Evolutionary conservation across 257 asterid species (phyloP).

Genomic region (Plantago major): DNA sequence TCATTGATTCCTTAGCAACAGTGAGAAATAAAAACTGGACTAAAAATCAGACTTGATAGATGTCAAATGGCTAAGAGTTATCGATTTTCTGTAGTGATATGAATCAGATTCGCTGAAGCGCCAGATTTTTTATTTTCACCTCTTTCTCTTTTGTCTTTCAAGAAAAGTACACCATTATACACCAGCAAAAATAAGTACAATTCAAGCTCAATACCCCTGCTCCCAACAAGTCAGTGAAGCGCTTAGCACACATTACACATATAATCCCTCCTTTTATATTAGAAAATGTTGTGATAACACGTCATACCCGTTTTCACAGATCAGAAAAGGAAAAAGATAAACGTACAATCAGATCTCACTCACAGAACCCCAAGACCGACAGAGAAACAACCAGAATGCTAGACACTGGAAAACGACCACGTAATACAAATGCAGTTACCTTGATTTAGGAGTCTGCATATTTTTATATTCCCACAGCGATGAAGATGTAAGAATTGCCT

Average conservation of each 20-base stretch:
- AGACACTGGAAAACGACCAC: neutral
- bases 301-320: neutral
- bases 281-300: neutral
- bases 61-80: neutral
- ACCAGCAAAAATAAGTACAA: too few species aligned
- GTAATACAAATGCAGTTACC: slow-evolving; percentile 36
- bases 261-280: too few species aligned
- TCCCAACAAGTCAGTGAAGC: too few species aligned
- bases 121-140: neutral
- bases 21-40: too few species aligned
- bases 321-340: slow-evolving; percentile 1
- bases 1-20: too few species aligned
- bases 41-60: neutral
- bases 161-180: neutral
- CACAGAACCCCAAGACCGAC: neutral
- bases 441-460: slow-evolving; percentile 86
- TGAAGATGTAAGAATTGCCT: slow-evolving; percentile 25
- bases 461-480: slow-evolving; percentile 23
- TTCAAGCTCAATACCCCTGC: too few species aligned
- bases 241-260: too few species aligned
- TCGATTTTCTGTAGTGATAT: neutral
- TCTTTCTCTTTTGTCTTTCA: neutral
- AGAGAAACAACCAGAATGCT: neutral
- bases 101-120: neutral
- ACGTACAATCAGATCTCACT: neutral